A percentile compares a stretch with the other conserved stretches of the same genome.
These are phyloP conservation scores for Penstemon barbatus DNA, from an alignment of 257 asterid species.

Conservation along the genomic window DNA sequence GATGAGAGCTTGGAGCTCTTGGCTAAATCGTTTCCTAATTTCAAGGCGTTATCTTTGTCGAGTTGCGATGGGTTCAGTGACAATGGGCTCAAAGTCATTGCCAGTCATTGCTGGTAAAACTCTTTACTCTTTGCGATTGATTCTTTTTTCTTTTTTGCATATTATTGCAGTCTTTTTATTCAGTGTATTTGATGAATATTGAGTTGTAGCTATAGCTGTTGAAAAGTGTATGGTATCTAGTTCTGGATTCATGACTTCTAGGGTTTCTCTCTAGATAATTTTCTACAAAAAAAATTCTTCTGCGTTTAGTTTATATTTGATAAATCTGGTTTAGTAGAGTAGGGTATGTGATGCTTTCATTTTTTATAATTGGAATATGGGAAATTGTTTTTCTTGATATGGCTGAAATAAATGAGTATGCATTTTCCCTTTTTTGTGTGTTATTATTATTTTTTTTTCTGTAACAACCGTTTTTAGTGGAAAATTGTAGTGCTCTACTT, in stretches of 20 bases:
- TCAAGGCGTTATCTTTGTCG: conserved; percentile 57
- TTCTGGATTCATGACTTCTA: neutral
- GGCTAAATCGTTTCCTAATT: conserved; percentile 52
- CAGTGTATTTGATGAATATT: neutral
- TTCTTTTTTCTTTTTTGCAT: neutral
- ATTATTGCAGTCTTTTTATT: neutral
- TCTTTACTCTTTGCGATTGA: conserved; percentile 1
- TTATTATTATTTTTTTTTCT: neutral
- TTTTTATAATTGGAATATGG: neutral
- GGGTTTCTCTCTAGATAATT: conserved; percentile 3
- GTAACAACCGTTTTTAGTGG: conserved; percentile 41
- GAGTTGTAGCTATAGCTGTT: neutral
- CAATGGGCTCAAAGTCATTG: conserved; percentile 52
- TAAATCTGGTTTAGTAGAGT: conserved; percentile 9
- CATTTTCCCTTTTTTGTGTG: conserved; percentile 1
- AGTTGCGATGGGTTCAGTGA: conserved; percentile 67
- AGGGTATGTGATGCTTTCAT: neutral
- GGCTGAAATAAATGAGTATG: conserved; percentile 20
- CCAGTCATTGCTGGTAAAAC: conserved; percentile 52
- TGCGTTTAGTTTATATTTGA: neutral
- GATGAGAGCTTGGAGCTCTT: conserved; percentile 67
- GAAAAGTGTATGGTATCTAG: neutral
- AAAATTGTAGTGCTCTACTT: conserved; percentile 44
- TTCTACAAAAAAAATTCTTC: neutral
- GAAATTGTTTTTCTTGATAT: conserved; percentile 18